phyloP scores from a whole-genome alignment of 1,139 yeast species.

The Suhomyces maxii region DNA sequence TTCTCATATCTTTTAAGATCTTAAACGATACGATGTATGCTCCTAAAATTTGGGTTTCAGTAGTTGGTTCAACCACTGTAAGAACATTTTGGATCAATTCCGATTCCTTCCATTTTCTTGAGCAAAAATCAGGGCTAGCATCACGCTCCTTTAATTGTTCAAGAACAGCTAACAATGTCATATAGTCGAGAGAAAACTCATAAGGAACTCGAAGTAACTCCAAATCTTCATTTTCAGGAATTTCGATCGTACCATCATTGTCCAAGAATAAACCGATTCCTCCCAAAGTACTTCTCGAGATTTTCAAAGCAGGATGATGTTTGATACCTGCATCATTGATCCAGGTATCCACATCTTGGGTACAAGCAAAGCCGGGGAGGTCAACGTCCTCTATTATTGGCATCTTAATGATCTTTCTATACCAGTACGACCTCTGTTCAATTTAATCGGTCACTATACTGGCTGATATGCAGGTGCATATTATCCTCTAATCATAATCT shows the following conservation, averaged over 20 bases:
- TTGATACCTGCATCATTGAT: conserved; percentile 15
- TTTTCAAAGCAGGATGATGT: conserved; percentile 18
- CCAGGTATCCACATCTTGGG: conserved; percentile 12
- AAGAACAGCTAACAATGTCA: conserved; percentile 29
- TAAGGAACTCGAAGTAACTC: conserved; percentile 15
- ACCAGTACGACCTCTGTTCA: neutral
- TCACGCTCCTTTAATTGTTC: conserved; percentile 23
- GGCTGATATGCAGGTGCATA: too few relatives aligned
- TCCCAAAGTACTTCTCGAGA: conserved; percentile 29
- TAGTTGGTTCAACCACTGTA: conserved; percentile 20
- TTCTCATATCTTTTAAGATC: conserved; percentile 11
- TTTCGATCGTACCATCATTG: neutral
- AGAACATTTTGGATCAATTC: conserved; percentile 24
- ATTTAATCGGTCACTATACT: too few relatives aligned
- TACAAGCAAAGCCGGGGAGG: conserved; percentile 17
- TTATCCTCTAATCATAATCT: too few relatives aligned
- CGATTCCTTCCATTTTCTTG: conserved; percentile 11
- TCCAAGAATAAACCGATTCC: conserved; percentile 37
- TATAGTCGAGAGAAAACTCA: conserved; percentile 29
- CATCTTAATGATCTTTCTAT: neutral
- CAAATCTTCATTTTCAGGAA: conserved; percentile 11
- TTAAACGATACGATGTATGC: conserved; percentile 30
- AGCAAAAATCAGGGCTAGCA: neutral
- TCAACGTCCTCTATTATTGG: conserved; percentile 3
- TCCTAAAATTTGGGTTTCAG: conserved; percentile 33